These are phyloP conservation scores for Rhodotorula paludigena DNA, from an alignment of 768 basidiomycete species.

Conservation along the genomic window DNA sequence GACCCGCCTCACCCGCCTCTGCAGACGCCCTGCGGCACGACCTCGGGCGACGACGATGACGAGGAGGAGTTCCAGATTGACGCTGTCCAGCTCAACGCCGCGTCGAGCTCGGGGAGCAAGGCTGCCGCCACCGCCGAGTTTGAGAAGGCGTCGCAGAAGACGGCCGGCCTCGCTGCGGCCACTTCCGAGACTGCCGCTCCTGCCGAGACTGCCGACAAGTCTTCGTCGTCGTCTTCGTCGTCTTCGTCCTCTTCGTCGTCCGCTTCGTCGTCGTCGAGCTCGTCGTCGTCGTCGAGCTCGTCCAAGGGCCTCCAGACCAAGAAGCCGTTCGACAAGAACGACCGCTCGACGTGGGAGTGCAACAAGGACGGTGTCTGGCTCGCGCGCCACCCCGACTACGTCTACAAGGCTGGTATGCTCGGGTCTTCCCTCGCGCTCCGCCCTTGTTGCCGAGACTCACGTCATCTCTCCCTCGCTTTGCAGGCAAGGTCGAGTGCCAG, in stretches of 20 bases:
- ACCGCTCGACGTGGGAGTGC: slow-evolving; percentile 23
- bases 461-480: too few species aligned
- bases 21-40: slow-evolving; percentile 27
- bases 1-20: too few species aligned
- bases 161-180: neutral
- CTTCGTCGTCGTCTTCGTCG: too few species aligned
- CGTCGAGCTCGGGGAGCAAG: neutral
- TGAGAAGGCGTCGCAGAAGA: neutral
- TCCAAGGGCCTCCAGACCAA: too few species aligned
- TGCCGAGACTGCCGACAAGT: too few species aligned
- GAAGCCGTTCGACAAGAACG: slow-evolving; percentile 14
- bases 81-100: neutral
- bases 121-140: neutral
- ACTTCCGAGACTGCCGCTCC: too few species aligned
- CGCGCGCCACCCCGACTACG: slow-evolving; percentile 7
- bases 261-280: too few species aligned
- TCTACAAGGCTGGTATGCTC: neutral
- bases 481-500: too few species aligned
- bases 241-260: too few species aligned
- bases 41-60: neutral
- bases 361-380: slow-evolving; percentile 15
- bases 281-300: neutral
- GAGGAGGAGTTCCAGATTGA: neutral
- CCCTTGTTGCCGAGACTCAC: too few species aligned
- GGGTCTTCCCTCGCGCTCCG: too few species aligned